These are phyloP conservation scores for Acanthamoeba triangularis DNA, from an alignment of 208 protist species.

Conservation along the genomic window DNA sequence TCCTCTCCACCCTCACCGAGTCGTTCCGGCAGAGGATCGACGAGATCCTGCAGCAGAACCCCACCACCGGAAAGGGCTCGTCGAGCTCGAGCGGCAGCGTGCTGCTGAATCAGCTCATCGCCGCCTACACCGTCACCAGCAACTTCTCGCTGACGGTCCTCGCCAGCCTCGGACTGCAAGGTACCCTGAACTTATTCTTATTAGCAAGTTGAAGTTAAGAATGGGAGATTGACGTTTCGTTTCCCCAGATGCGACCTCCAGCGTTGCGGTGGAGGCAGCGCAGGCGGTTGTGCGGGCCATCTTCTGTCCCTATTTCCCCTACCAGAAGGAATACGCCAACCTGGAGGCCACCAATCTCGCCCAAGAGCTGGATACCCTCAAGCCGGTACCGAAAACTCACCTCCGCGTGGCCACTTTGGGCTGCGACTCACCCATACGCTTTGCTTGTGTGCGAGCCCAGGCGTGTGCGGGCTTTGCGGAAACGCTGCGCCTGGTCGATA, in stretches of 20 bases:
- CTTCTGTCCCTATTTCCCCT: slow-evolving; percentile 42
- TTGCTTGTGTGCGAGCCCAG: not conserved
- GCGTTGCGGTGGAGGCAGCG: not conserved
- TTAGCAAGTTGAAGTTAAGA: no score
- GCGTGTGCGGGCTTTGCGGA: not conserved
- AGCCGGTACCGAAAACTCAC: not conserved
- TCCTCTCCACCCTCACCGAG: not conserved
- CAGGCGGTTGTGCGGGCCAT: slow-evolving; percentile 15
- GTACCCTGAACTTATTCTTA: no score
- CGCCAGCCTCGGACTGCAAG: not conserved
- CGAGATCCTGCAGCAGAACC: not conserved
- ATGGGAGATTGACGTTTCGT: not conserved
- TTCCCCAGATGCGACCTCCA: not conserved
- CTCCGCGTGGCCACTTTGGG: not conserved
- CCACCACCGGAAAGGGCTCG: not conserved
- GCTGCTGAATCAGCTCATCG: slow-evolving; percentile 36
- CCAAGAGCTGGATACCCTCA: not conserved
- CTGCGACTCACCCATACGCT: not conserved
- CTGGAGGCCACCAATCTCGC: not conserved
- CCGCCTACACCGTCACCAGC: slow-evolving; percentile 11
- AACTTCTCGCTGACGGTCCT: not conserved
- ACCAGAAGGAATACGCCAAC: slow-evolving; percentile 36
- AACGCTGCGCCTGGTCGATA: slow-evolving; percentile 35
- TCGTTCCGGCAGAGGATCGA: slow-evolving; percentile 32
- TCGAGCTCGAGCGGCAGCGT: not conserved